These are phyloP conservation scores for Crepidotus sp. DNA, from an alignment of 1,284 basidiomycete species.

Conservation along the genomic window DNA sequence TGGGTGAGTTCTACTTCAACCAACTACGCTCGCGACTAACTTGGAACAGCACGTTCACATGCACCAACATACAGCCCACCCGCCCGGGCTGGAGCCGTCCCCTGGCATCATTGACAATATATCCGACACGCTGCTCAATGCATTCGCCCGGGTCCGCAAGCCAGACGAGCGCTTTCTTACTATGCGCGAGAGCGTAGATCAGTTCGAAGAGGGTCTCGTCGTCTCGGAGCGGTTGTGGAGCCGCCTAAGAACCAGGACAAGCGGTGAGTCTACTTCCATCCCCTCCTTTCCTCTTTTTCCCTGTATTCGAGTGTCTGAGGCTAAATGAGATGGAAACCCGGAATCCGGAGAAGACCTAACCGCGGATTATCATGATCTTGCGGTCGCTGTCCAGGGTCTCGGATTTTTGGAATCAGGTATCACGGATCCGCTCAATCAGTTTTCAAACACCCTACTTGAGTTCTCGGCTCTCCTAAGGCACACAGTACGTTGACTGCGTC, in stretches of 20 bases:
- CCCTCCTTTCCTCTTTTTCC: slow-evolving; percentile 21
- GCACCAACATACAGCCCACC: slow-evolving; percentile 88
- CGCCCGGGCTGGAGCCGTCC: slow-evolving; percentile 71
- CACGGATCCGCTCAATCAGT: slow-evolving; percentile 92
- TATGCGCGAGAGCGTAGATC: slow-evolving; percentile 87
- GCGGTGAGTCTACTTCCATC: slow-evolving; percentile 59
- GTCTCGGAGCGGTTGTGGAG: slow-evolving; percentile 76
- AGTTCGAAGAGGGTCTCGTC: slow-evolving; percentile 86
- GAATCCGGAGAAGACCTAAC: slow-evolving; percentile 85
- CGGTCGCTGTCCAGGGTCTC: slow-evolving; percentile 90
- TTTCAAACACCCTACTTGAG: slow-evolving; percentile 90
- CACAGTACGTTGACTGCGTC: slow-evolving; percentile 41
- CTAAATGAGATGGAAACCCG: slow-evolving; percentile 71
- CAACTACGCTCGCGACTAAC: slow-evolving; percentile 7
- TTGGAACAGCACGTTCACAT: slow-evolving; percentile 77
- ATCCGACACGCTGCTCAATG: slow-evolving; percentile 92
- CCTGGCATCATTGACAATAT: slow-evolving; percentile 87
- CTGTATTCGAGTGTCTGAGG: slow-evolving; percentile 48
- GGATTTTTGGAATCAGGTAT: slow-evolving; percentile 98
- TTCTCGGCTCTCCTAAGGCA: slow-evolving; percentile 83
- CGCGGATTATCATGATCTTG: slow-evolving; percentile 94
- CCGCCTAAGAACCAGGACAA: slow-evolving; percentile 67
- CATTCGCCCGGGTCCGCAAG: slow-evolving; percentile 90
- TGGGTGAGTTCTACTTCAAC: slow-evolving; percentile 57
- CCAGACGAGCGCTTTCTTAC: slow-evolving; percentile 91